Evolutionary conservation across 2,329 filamentous ascomycete genomes (phyloP).

Genomic region (Trichoderma guizhouense): DNA sequence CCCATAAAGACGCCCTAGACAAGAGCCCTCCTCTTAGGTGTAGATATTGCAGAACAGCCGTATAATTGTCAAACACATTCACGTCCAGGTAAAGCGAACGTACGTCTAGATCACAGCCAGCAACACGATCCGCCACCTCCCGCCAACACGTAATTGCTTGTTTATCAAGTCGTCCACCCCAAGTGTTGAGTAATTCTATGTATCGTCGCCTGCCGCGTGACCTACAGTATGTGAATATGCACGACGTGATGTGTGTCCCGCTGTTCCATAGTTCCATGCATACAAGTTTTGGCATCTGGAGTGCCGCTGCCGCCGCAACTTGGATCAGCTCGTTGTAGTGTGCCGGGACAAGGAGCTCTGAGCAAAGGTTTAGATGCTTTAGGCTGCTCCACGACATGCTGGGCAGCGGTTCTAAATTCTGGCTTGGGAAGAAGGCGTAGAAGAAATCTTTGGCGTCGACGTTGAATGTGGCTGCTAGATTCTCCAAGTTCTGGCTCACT

Average conservation of each 20-base stretch:
- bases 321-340: background rate
- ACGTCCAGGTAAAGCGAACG: background rate
- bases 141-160: background rate
- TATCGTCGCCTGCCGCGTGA: background rate
- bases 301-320: background rate
- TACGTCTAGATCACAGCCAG: background rate
- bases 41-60: background rate
- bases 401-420: background rate
- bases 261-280: background rate
- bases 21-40: fast-evolving
- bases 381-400: background rate
- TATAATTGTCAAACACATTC: background rate
- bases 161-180: background rate
- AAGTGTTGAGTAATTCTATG: background rate
- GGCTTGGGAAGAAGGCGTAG: background rate
- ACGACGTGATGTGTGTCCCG: background rate
- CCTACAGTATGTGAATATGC: background rate
- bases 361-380: background rate
- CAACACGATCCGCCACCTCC: background rate
- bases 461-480: background rate
- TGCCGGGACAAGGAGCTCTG: background rate
- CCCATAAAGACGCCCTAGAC: background rate
- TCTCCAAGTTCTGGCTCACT: background rate
- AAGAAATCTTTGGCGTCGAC: background rate
- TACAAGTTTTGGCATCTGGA: background rate